phyloP scores from a whole-genome alignment of 2,329 filamentous ascomycete genomes.

The Diaporthe sp. region DNA sequence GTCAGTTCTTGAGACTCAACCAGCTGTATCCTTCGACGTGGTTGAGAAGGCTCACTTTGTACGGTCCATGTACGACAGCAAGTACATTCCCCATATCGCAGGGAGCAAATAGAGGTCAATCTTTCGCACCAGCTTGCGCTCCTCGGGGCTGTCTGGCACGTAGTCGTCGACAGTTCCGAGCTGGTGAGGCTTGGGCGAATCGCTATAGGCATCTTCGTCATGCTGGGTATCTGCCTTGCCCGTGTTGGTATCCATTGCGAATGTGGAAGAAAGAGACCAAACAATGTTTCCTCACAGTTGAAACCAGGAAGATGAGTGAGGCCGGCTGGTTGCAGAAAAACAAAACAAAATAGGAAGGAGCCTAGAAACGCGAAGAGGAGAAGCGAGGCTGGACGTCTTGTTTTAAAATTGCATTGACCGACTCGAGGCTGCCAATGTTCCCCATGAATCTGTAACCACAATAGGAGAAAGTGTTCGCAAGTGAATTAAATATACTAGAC shows the following conservation, averaged over 20 bases:
- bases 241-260: slow-evolving; percentile 20
- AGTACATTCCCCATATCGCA: slow-evolving; percentile 55
- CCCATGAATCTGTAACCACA: not conserved
- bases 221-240: slow-evolving; percentile 28
- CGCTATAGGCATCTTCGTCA: slow-evolving; percentile 20
- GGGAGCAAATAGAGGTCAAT: slow-evolving; percentile 56
- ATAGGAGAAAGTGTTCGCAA: not conserved
- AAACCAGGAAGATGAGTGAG: not conserved
- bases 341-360: not conserved
- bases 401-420: not conserved
- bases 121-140: slow-evolving; percentile 45
- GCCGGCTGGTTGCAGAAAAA: not conserved
- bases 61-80: slow-evolving; percentile 57
- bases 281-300: not conserved
- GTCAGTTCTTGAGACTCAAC: not conserved
- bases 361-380: not conserved
- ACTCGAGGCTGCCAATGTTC: not conserved
- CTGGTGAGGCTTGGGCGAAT: slow-evolving; percentile 17
- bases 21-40: too few relatives aligned
- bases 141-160: slow-evolving; percentile 33
- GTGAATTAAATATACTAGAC: not conserved
- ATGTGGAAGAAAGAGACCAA: not conserved
- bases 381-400: not conserved
- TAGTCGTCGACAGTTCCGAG: slow-evolving; percentile 7
- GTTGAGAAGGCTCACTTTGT: slow-evolving; percentile 53